Conservation (phyloP, 352 stramenopile species). For the Globisporangium nunn region DNA sequence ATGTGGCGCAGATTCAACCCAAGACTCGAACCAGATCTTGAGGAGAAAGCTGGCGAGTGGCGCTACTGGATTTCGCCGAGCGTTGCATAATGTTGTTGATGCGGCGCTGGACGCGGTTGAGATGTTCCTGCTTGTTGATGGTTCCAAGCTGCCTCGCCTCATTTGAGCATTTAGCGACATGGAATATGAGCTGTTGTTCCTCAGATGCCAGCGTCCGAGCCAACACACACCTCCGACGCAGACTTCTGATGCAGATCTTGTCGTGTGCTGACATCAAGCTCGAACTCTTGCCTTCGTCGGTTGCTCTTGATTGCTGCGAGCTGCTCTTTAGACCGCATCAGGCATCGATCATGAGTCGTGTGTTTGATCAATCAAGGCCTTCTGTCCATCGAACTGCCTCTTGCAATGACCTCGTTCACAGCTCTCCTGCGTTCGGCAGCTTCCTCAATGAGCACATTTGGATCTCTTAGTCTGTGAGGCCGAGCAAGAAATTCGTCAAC, state of each 20-base stretch:
- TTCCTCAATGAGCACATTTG: slow-evolving; percentile 23
- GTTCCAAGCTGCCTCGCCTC: neutral
- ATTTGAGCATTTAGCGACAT: neutral
- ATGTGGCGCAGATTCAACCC: neutral
- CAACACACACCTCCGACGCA: neutral
- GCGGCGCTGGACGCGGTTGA: slow-evolving; percentile 7
- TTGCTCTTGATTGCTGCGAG: slow-evolving; percentile 5
- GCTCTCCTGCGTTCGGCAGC: slow-evolving; percentile 18
- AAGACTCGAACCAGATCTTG: slow-evolving; percentile 8
- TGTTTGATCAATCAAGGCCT: neutral
- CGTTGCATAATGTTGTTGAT: slow-evolving; percentile 5
- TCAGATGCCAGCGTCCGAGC: neutral
- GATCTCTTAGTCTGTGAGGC: slow-evolving; percentile 17
- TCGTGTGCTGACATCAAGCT: neutral
- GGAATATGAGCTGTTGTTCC: neutral
- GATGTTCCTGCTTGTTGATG: slow-evolving; percentile 9
- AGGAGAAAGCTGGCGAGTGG: slow-evolving; percentile 5
- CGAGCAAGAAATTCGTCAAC: neutral
- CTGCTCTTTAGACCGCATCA: neutral
- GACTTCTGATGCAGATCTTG: neutral
- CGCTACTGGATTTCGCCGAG: neutral
- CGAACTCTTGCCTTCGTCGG: slow-evolving; percentile 3
- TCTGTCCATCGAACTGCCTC: neutral
- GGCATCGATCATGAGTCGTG: neutral
- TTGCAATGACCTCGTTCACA: slow-evolving; percentile 17